Evolutionary conservation across 352 stramenopile species (phyloP), one percentile per base, ranked within the genome.

Genomic region (Elongisporangium undulatum): DNA sequence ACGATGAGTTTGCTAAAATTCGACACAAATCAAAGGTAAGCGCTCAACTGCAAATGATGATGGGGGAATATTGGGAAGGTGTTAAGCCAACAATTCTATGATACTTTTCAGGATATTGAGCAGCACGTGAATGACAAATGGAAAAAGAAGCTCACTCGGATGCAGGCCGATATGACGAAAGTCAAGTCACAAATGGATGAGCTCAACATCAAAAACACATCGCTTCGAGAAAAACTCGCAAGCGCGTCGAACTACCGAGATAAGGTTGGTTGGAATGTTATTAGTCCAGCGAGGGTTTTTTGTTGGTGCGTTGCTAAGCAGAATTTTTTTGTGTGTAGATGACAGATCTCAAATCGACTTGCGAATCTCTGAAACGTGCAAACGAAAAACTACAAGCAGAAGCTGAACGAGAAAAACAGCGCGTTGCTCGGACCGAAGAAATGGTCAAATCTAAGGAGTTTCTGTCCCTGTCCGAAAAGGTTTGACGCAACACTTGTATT

Each of bases 181-280:
- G 74, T 69, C 12, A 92, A 91, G 57, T 61, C 74, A 8, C 85
- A 94, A 45, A 68, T 90, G 55, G 82, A 95, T 45, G 84, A 88
- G n/a, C 48, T 90, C 9, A 79, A 79, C 23, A 54, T 92, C 19
- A 95, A 95, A 56, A 95, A 91, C 55, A 75, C 87, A 24, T 74
- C 77, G 12, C 53, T 95, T 34, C 73, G 82, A 68, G 77, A 92
- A 51, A 89, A 87, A 49, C 58, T 95, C 10, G 66, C 78, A 3
- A 86, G 77, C 12, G 75, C 70, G 49, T 82, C 79, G 12, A 68
- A 54, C 4, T 82, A 80, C 57, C 77, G 83, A 62, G 84, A 95
- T 62, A 80, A 94, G 80, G 85, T 94, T 39, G 10, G 62, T 65
- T 2, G 2, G 16, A 8, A 16, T 53, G 24, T 24, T 73, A 23